phyloP scores from a whole-genome alignment of 1,284 basidiomycete species.

The Austropuccinia psidii region DNA sequence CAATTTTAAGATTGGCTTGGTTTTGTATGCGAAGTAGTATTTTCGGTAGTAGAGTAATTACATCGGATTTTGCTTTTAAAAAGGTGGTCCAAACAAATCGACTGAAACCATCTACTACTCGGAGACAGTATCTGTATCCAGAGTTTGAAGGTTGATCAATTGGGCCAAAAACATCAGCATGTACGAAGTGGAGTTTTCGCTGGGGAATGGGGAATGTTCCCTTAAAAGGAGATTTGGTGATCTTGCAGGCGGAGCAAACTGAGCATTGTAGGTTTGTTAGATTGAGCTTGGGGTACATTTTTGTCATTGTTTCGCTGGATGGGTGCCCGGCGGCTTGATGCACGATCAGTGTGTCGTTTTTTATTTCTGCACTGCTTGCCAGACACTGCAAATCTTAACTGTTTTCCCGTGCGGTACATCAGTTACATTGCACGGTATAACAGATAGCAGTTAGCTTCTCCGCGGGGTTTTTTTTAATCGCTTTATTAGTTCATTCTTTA shows the following conservation, averaged over 20 bases:
- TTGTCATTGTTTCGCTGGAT: background rate
- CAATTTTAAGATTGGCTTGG: background rate
- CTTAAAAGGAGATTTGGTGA: background rate
- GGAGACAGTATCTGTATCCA: background rate
- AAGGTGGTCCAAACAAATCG: slow-evolving; percentile 6
- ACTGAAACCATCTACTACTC: slow-evolving; percentile 8
- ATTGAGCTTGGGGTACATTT: slow-evolving; percentile 3
- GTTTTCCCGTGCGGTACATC: too few relatives aligned
- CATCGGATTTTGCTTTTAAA: background rate
- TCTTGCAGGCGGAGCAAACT: background rate
- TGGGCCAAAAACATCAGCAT: background rate
- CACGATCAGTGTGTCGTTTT: too few relatives aligned
- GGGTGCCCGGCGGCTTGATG: background rate
- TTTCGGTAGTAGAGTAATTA: background rate
- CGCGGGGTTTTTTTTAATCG: too few relatives aligned
- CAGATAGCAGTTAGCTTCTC: too few relatives aligned
- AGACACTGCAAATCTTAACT: too few relatives aligned
- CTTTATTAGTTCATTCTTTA: too few relatives aligned
- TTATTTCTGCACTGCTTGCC: too few relatives aligned
- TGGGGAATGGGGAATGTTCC: slow-evolving; percentile 1
- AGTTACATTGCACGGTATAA: too few relatives aligned
- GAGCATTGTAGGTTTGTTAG: background rate
- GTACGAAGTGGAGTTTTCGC: background rate
- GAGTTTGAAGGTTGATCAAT: background rate
- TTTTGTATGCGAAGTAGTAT: background rate